These are phyloP conservation scores for Yamadazyma aaseri DNA, from an alignment of 1,139 yeast genomes.

Conservation along the genomic window DNA sequence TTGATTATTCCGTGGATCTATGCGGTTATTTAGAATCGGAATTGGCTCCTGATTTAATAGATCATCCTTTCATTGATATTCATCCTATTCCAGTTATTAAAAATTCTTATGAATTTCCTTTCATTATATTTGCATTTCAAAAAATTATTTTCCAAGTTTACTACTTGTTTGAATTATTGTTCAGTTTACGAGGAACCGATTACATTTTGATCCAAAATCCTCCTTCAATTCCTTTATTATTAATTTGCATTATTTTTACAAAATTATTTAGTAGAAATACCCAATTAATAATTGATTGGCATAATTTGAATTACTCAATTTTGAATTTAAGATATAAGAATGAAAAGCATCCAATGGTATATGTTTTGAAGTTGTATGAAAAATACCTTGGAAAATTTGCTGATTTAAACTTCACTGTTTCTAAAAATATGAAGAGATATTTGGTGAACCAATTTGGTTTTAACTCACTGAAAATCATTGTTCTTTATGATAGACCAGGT, in stretches of 20 bases:
- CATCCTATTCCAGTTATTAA: slow-evolving; percentile 47
- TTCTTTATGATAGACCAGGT: slow-evolving; percentile 77
- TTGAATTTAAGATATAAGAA: slow-evolving; percentile 63
- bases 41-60: slow-evolving; percentile 50
- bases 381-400: slow-evolving; percentile 54
- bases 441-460: slow-evolving; percentile 56
- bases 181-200: slow-evolving; percentile 59
- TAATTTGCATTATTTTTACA: slow-evolving; percentile 58
- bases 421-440: slow-evolving; percentile 67
- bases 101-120: slow-evolving; percentile 49
- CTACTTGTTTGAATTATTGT: slow-evolving; percentile 46
- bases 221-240: slow-evolving; percentile 82
- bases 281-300: slow-evolving; percentile 88
- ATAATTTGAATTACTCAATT: slow-evolving; percentile 86
- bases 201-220: slow-evolving; percentile 88
- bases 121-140: slow-evolving; percentile 52
- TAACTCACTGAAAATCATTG: slow-evolving; percentile 30
- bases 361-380: slow-evolving; percentile 58
- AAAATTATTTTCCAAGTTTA: slow-evolving; percentile 62
- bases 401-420: slow-evolving; percentile 72
- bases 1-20: slow-evolving; percentile 73
- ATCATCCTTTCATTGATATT: slow-evolving; percentile 52
- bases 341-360: slow-evolving; percentile 60
- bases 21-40: slow-evolving; percentile 78
- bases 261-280: slow-evolving; percentile 57